These are phyloP conservation scores for Erythrobasidium hasegawianum DNA, from an alignment of 1,284 basidiomycete genomes.

Conservation along the genomic window DNA sequence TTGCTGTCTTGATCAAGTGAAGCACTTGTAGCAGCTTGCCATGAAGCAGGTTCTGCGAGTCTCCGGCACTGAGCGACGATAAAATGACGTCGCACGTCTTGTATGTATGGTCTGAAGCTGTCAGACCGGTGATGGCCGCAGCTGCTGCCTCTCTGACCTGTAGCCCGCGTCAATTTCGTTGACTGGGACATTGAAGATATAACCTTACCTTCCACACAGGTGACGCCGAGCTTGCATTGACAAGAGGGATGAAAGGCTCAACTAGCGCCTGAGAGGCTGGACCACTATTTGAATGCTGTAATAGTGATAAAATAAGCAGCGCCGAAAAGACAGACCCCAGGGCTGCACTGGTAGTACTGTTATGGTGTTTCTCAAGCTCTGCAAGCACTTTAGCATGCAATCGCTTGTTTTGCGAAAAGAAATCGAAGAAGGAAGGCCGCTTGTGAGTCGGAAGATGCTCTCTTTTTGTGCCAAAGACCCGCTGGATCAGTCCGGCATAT, in stretches of 20 bases:
- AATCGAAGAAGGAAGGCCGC: slow-evolving; percentile 15
- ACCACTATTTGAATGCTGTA: not conserved
- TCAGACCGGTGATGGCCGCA: slow-evolving; percentile 17
- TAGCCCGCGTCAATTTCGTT: not conserved
- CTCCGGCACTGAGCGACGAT: not conserved
- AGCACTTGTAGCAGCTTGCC: slow-evolving; percentile 1
- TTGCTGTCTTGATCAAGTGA: not conserved
- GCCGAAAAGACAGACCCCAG: slow-evolving; percentile 29
- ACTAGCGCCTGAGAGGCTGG: not conserved
- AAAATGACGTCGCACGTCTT: not conserved
- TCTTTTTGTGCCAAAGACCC: slow-evolving; percentile 18
- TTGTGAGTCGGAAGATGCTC: slow-evolving; percentile 12
- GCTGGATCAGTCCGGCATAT: slow-evolving; percentile 31
- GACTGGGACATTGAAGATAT: too few species aligned
- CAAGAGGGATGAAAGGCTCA: slow-evolving; percentile 13
- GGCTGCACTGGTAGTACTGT: not conserved
- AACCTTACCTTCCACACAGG: slow-evolving; percentile 24
- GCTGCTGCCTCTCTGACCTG: slow-evolving; percentile 29
- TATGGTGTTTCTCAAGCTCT: not conserved
- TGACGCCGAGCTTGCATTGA: slow-evolving; percentile 10
- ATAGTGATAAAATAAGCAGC: slow-evolving; percentile 22
- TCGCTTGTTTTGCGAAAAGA: slow-evolving; percentile 18
- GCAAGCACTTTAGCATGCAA: slow-evolving; percentile 8
- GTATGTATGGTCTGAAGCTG: not conserved
- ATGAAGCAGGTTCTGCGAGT: not conserved